phyloP scores from a whole-genome alignment of 176 grass and related monocot species.

The Juncus effusus region DNA sequence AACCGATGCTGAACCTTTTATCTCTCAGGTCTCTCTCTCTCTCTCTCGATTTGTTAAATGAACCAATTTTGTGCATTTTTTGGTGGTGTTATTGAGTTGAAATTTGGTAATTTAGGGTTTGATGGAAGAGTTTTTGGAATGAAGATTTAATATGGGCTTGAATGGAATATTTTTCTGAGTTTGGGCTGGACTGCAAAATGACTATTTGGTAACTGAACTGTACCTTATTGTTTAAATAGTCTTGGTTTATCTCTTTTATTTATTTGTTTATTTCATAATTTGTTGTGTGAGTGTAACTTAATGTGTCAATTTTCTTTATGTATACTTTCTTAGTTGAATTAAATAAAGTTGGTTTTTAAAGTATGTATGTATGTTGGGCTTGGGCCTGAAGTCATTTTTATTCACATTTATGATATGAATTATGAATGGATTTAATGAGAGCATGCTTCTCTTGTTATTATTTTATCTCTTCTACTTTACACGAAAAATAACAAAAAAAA shows the following conservation, averaged over 20 bases:
- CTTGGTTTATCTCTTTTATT: too few relatives aligned
- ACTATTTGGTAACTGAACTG: too few relatives aligned
- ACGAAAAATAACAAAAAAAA: too few relatives aligned
- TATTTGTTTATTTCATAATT: neutral
- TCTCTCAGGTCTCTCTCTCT: constrained; percentile 59
- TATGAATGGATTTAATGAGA: neutral
- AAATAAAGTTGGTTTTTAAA: neutral
- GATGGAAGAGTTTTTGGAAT: constrained; percentile 93
- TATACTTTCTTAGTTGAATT: too few relatives aligned
- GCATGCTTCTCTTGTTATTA: too few relatives aligned
- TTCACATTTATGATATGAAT: neutral
- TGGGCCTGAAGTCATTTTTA: neutral
- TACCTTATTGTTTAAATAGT: too few relatives aligned
- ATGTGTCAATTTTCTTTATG: too few relatives aligned
- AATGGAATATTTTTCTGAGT: too few relatives aligned
- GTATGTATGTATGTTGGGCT: neutral
- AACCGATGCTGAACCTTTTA: constrained; percentile 82
- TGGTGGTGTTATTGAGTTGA: constrained; percentile 5
- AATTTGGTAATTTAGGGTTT: constrained; percentile 50
- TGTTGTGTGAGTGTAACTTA: neutral
- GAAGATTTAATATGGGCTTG: neutral
- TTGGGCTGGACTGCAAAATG: too few relatives aligned
- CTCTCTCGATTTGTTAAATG: constrained; percentile 3
- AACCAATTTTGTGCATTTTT: neutral
- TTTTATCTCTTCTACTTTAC: too few relatives aligned